These are phyloP conservation scores for Ascoidea tarda DNA, from an alignment of 805 yeast species.

Conservation along the genomic window DNA sequence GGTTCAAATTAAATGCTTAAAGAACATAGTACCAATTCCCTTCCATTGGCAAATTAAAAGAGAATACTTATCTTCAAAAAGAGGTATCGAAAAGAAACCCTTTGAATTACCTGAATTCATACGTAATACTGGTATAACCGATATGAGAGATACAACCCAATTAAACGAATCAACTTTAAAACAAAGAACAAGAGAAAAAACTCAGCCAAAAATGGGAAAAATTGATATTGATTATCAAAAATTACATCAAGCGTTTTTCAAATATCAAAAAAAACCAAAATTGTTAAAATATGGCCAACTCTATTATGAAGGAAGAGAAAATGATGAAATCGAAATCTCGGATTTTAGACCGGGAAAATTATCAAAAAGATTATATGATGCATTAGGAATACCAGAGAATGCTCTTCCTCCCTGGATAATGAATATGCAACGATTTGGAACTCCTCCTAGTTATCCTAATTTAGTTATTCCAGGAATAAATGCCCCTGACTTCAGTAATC, in stretches of 20 bases:
- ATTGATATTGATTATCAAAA: slow-evolving; percentile 77
- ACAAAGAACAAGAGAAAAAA: slow-evolving; percentile 67
- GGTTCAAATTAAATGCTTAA: slow-evolving; percentile 46
- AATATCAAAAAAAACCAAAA: slow-evolving; percentile 61
- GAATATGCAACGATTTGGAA: slow-evolving; percentile 55
- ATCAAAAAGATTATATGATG: slow-evolving; percentile 45
- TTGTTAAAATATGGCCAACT: slow-evolving; percentile 61
- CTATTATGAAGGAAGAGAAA: slow-evolving; percentile 65
- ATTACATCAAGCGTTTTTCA: slow-evolving; percentile 77
- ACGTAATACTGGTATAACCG: slow-evolving; percentile 70
- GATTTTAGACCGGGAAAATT: slow-evolving; percentile 53
- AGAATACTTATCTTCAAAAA: slow-evolving; percentile 54
- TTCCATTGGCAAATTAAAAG: slow-evolving; percentile 70
- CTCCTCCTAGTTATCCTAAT: slow-evolving; percentile 72
- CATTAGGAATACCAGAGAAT: slow-evolving; percentile 42
- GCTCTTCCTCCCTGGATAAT: slow-evolving; percentile 71
- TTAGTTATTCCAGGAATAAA: slow-evolving; percentile 43
- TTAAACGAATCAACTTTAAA: slow-evolving; percentile 40
- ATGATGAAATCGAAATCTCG: slow-evolving; percentile 27
- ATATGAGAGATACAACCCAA: slow-evolving; percentile 56
- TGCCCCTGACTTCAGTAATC: slow-evolving; percentile 20
- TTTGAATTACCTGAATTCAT: slow-evolving; percentile 72
- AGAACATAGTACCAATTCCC: slow-evolving; percentile 68
- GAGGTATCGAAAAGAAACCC: slow-evolving; percentile 54
- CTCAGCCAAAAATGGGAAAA: slow-evolving; percentile 80